A percentile compares a stretch with the other conserved stretches of the same genome.
phyloP scores from a whole-genome alignment of 140 eudicot species.

The Bidens hawaiensis region DNA sequence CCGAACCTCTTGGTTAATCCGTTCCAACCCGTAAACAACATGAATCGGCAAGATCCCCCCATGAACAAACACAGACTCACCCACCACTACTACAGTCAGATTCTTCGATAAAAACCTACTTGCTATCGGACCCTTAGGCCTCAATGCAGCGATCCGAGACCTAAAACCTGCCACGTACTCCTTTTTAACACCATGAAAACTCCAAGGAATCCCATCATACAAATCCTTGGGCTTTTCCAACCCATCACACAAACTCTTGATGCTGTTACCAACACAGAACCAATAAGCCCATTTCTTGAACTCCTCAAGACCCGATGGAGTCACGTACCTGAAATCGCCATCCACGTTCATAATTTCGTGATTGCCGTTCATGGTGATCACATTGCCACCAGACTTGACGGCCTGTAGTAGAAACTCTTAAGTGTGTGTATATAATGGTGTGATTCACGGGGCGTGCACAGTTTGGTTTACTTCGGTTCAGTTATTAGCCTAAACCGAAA shows the following conservation, averaged over 20 bases:
- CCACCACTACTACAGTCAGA: conserved; percentile 61
- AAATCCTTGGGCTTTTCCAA: conserved; percentile 11
- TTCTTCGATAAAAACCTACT: conserved; percentile 52
- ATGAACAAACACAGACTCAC: conserved; percentile 75
- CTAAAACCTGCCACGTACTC: conserved; percentile 40
- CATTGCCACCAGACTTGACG: conserved; percentile 33
- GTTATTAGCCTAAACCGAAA: no score
- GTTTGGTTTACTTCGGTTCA: no score
- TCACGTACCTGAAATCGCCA: conserved; percentile 54
- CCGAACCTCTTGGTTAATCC: conserved; percentile 69
- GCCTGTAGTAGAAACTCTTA: no score
- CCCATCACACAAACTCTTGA: conserved; percentile 48
- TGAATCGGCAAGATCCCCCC: conserved; percentile 72
- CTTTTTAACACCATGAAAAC: conserved; percentile 17
- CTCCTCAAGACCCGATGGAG: conserved; percentile 38
- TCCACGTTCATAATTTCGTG: conserved; percentile 85
- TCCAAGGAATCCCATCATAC: conserved; percentile 41
- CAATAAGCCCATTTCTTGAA: conserved; percentile 69
- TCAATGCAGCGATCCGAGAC: conserved; percentile 61
- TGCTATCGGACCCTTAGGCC: conserved; percentile 62
- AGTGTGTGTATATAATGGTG: no score
- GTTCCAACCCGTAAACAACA: conserved; percentile 60
- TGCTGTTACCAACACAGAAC: conserved; percentile 46
- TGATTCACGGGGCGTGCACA: no score
- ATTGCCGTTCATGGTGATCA: conserved; percentile 81